These are phyloP conservation scores for Cyberlindnera misumaiensis DNA, from an alignment of 805 yeast species.

Conservation along the genomic window DNA sequence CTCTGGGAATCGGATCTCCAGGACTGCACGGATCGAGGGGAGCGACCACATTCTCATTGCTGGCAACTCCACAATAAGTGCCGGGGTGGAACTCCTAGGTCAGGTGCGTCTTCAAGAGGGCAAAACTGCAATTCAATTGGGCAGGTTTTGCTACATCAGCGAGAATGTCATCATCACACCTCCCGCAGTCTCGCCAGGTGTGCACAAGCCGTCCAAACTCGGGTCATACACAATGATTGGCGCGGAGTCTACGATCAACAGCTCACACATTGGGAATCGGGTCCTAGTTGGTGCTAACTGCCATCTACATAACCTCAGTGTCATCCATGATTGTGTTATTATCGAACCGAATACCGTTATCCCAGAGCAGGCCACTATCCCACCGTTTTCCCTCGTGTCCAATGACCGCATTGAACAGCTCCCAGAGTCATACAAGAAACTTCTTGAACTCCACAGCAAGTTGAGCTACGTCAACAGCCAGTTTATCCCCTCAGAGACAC, in stretches of 20 bases:
- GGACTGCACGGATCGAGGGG: slow-evolving; percentile 35
- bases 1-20: slow-evolving; percentile 44
- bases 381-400: slow-evolving; percentile 43
- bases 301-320: slow-evolving; percentile 28
- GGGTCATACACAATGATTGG: slow-evolving; percentile 46
- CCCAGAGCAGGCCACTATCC: slow-evolving; percentile 39
- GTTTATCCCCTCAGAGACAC: slow-evolving; percentile 22
- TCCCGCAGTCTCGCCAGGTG: slow-evolving; percentile 12
- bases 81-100: slow-evolving; percentile 15
- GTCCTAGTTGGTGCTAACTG: slow-evolving; percentile 41
- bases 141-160: slow-evolving; percentile 39
- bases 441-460: slow-evolving; percentile 21
- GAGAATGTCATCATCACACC: slow-evolving; percentile 27
- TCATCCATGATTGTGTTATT: slow-evolving; percentile 46
- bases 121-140: slow-evolving; percentile 33
- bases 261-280: slow-evolving; percentile 40
- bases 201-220: slow-evolving; percentile 28
- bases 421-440: slow-evolving; percentile 23
- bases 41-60: slow-evolving; percentile 37
- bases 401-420: slow-evolving; percentile 7
- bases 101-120: slow-evolving; percentile 29
- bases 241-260: slow-evolving; percentile 24
- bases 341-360: slow-evolving; percentile 35
- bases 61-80: slow-evolving; percentile 39
- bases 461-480: slow-evolving; percentile 21